Evolutionary conservation across 2,329 filamentous ascomycete genomes (phyloP).

Genomic region (Fulvia fulva): DNA sequence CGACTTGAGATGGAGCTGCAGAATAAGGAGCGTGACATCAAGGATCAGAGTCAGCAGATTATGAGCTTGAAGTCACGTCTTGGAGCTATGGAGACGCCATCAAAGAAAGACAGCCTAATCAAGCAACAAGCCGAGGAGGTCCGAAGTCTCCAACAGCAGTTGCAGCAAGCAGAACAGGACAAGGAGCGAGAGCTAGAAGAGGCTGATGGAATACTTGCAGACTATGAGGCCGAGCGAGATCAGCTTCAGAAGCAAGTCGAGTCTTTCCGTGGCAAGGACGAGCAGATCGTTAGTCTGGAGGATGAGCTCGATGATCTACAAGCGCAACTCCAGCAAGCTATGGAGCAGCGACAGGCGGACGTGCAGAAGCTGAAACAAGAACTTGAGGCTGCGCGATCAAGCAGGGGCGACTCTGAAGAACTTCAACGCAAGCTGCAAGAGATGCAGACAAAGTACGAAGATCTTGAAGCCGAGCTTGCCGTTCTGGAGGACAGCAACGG

Average conservation of each 20-base stretch:
- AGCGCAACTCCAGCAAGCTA: constrained; percentile 34
- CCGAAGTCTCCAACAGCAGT: constrained; percentile 30
- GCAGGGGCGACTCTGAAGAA: constrained; percentile 23
- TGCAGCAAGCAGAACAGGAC: constrained; percentile 33
- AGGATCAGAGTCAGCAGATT: constrained; percentile 32
- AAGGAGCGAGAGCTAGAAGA: constrained; percentile 37
- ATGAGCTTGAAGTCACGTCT: constrained; percentile 32
- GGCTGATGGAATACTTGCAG: constrained; percentile 33
- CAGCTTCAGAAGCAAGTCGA: constrained; percentile 26
- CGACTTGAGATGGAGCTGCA: constrained; percentile 40
- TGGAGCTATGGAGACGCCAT: constrained; percentile 34
- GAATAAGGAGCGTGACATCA: constrained; percentile 26
- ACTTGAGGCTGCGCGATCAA: constrained; percentile 33
- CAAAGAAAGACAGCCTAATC: constrained; percentile 36
- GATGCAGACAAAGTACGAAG: constrained; percentile 49
- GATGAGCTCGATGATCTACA: constrained; percentile 40
- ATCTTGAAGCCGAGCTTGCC: constrained; percentile 55
- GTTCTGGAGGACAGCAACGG: constrained; percentile 44
- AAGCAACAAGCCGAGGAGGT: constrained; percentile 35
- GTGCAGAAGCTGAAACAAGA: constrained; percentile 42
- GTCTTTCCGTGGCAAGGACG: constrained; percentile 19
- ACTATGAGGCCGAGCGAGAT: constrained; percentile 32
- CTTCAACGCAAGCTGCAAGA: constrained; percentile 44
- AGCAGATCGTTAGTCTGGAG: constrained; percentile 35
- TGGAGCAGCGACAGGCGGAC: constrained; percentile 30